These are phyloP conservation scores for Pneumocystis wakefieldiae DNA, from an alignment of 1,139 yeast genomes.

Conservation along the genomic window DNA sequence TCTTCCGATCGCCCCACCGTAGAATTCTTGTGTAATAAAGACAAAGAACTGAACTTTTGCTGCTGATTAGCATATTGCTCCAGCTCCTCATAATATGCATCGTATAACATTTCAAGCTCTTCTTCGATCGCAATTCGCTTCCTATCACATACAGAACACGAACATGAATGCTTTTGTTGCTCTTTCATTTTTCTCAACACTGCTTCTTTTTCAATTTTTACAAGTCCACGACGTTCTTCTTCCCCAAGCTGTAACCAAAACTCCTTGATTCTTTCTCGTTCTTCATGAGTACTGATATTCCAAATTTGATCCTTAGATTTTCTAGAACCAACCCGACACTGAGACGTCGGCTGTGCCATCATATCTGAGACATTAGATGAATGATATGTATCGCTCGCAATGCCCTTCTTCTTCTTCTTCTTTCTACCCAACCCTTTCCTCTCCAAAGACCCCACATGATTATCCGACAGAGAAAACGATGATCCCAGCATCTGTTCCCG, in stretches of 20 bases:
- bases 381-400: conserved; percentile 16
- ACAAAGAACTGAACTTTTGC: conserved; percentile 12
- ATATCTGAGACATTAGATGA: conserved; percentile 15
- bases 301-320: conserved; percentile 32
- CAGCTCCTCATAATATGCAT: conserved; percentile 33
- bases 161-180: conserved; percentile 43
- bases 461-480: background rate
- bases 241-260: conserved; percentile 61
- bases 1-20: conserved; percentile 4
- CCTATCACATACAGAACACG: conserved; percentile 70
- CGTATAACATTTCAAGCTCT: conserved; percentile 63
- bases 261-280: conserved; percentile 40
- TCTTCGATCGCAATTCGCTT: conserved; percentile 59
- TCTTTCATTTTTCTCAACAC: conserved; percentile 50
- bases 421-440: conserved; percentile 20
- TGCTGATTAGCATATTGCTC: conserved; percentile 22
- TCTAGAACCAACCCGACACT: background rate
- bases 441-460: background rate
- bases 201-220: conserved; percentile 55
- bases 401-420: conserved; percentile 28
- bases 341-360: background rate
- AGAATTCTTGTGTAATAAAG: conserved; percentile 10
- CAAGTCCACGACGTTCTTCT: conserved; percentile 45
- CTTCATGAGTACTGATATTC: conserved; percentile 46
- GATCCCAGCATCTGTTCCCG: background rate